Evolutionary conservation across 2,329 filamentous ascomycete genomes (phyloP).

Genomic region (Aureobasidium sp.): DNA sequence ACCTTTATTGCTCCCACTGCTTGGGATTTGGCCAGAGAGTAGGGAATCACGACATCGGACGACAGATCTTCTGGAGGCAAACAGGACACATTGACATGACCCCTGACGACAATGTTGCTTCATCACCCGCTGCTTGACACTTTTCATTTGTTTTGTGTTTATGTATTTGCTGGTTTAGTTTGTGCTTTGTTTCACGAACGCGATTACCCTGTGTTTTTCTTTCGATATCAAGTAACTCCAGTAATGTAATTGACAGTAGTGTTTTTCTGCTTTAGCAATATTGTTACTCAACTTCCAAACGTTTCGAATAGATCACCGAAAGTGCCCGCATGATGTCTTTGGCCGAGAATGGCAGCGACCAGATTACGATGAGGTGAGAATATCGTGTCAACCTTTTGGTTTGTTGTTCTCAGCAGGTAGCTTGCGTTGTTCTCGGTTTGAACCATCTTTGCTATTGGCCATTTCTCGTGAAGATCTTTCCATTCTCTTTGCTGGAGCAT

Average conservation of each 20-base stretch:
- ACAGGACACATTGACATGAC: neutral
- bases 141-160: neutral
- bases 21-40: conserved; percentile 14
- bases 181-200: neutral
- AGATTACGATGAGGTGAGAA: too few species aligned
- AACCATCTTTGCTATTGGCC: too few species aligned
- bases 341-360: too few species aligned
- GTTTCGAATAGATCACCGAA: too few species aligned
- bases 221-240: neutral
- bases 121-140: neutral
- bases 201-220: conserved; percentile 7
- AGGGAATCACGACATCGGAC: neutral
- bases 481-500: too few species aligned
- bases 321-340: too few species aligned
- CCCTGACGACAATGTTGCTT: neutral
- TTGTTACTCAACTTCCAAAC: too few species aligned
- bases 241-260: neutral
- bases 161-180: neutral
- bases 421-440: too few species aligned
- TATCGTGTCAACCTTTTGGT: too few species aligned
- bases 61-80: neutral
- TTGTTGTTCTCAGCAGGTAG: too few species aligned
- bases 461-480: too few species aligned
- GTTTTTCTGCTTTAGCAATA: neutral
- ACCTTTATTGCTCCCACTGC: conserved; percentile 3